Evolutionary conservation across 208 protist genomes (phyloP), one percentile per base, ranked within the genome.

Genomic region (Leishmania major): DNA sequence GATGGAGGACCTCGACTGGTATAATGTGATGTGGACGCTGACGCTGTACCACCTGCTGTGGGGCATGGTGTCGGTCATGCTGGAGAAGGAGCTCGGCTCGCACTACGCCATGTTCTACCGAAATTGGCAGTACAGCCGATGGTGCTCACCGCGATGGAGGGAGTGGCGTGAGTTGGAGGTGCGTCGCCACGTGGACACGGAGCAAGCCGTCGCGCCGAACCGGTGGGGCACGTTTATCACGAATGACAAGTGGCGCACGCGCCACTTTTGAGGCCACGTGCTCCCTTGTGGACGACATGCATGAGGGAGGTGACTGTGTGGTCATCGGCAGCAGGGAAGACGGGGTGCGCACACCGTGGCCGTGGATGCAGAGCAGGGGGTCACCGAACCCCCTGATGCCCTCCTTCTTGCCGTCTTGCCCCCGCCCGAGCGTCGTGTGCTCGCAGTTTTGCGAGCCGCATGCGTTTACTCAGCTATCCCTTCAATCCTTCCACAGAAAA

Each of bases 81-180:
- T 92, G 37, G 93, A 96, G 79, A 89, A 89, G 75, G 84, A 93
- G 66, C 77, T 87, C 43, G 92, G 92, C 6, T 87, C 94, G 64
- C 94, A 96, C 75, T 97, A 97, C 83, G 92, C 92, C 57, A 94
- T 97, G 88, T 90, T 95, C 76, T 95, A 90, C 73, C 80, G 84
- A 19, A 86, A 93, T 70, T 88, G 78, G 62, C 70, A 66, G 60
- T 97, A 96, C 85, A 96, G 92, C 76, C 83, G 80, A 6, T 92
- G 90, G 90, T 97, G 94, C 84, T 96, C 92, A 53, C 94, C 94
- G 78, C 89, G 94, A 22, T 97, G 94, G 92, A 77, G 94, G 37
- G 92, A 97, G 84, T 97, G 94, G 92, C 88, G 94, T 1, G 94
- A 97, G 83, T 37, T 94, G 45, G 88, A 96, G 87, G 87, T 95